Percentiles rank a stretch among this genome's conserved stretches.
These are phyloP conservation scores for Amaranthus cruentus DNA, from an alignment of 148 eudicot species.

Conservation along the genomic window DNA sequence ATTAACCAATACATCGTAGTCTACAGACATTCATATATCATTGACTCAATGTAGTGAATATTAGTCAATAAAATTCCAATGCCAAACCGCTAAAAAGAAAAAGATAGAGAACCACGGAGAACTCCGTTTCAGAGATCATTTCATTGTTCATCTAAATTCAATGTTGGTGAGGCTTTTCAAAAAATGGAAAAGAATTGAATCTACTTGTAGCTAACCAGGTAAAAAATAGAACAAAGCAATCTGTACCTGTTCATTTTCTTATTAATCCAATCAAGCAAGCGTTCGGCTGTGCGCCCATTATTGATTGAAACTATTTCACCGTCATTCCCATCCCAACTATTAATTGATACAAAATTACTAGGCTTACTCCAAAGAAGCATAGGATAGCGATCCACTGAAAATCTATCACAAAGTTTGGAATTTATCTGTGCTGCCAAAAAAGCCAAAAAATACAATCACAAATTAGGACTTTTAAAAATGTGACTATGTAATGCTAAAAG, in stretches of 20 bases:
- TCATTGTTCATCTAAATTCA: not conserved
- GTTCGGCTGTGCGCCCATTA: constrained; percentile 71
- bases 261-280: constrained; percentile 82
- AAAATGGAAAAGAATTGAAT: not conserved
- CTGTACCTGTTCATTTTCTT: constrained; percentile 71
- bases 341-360: constrained; percentile 50
- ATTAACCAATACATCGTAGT: too few relatives aligned
- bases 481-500: not conserved
- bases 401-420: constrained; percentile 80
- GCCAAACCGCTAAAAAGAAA: not conserved
- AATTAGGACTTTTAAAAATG: constrained; percentile 10
- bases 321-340: constrained; percentile 52
- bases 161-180: not conserved
- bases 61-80: not conserved
- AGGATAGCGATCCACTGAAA: constrained; percentile 72
- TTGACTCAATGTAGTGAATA: not conserved
- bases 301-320: constrained; percentile 56
- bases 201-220: not conserved
- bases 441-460: constrained; percentile 41
- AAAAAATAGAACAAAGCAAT: not conserved
- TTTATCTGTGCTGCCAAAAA: constrained; percentile 94
- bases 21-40: too few relatives aligned
- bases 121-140: not conserved
- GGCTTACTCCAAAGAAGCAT: constrained; percentile 86
- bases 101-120: not conserved